phyloP scores from a whole-genome alignment of 2,329 filamentous ascomycete genomes.

The Ophiostoma ips region DNA sequence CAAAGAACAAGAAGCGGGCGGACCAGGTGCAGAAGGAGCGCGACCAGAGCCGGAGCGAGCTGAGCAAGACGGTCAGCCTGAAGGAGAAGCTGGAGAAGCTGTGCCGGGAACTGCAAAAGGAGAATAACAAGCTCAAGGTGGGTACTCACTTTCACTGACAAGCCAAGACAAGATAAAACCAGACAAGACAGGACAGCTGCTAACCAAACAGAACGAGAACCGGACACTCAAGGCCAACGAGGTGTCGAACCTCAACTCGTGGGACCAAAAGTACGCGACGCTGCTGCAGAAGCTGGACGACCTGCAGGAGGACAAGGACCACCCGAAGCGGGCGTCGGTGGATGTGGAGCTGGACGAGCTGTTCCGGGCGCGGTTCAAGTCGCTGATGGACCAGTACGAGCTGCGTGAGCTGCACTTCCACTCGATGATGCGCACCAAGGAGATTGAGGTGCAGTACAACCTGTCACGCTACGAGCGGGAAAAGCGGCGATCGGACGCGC shows the following conservation, averaged over 20 bases:
- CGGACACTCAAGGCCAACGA: constrained; percentile 80
- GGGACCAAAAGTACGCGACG: constrained; percentile 72
- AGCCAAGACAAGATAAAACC: background rate
- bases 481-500: constrained; percentile 71
- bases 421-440: constrained; percentile 81
- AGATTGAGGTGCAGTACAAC: constrained; percentile 87
- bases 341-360: constrained; percentile 83
- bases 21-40: constrained; percentile 95
- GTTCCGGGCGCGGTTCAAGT: constrained; percentile 83
- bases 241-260: constrained; percentile 65
- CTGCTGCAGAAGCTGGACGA: constrained; percentile 76
- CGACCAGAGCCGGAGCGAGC: constrained; percentile 73
- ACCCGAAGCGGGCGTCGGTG: constrained; percentile 63
- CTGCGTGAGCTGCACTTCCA: constrained; percentile 89
- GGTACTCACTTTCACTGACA: background rate
- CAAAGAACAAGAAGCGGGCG: constrained; percentile 89
- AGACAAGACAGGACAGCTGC: no score
- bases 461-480: constrained; percentile 80
- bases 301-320: constrained; percentile 75
- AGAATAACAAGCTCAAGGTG: constrained; percentile 97
- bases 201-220: constrained; percentile 59
- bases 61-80: constrained; percentile 77
- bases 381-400: constrained; percentile 93
- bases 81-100: constrained; percentile 97
- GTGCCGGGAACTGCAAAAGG: constrained; percentile 83